phyloP scores from a whole-genome alignment of 495 filamentous ascomycete species.

The Pyrenula aspistea region DNA sequence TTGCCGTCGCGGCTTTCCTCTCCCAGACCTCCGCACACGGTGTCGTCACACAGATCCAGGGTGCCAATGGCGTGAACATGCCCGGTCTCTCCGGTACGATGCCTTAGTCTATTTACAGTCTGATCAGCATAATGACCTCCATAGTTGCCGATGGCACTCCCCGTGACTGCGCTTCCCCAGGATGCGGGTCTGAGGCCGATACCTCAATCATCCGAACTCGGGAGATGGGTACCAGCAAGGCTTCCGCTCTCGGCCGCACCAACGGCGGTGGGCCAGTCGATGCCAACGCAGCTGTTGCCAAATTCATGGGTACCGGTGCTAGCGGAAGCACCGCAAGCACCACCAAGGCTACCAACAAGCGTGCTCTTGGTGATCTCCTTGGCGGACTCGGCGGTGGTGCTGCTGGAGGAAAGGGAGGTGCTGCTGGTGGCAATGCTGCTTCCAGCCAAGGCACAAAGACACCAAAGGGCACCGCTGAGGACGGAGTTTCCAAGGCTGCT shows the following conservation, averaged over 20 bases:
- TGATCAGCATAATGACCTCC: conserved; percentile 1
- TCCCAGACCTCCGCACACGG: conserved; percentile 28
- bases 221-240: conserved; percentile 23
- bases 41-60: conserved; percentile 35
- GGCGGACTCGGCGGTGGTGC: conserved; percentile 8
- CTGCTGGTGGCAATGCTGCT: conserved; percentile 5
- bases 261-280: conserved; percentile 42
- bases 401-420: conserved; percentile 1
- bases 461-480: conserved; percentile 21
- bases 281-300: conserved; percentile 18
- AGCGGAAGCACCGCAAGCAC: neutral
- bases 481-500: conserved; percentile 25
- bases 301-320: conserved; percentile 15
- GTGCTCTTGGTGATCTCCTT: neutral
- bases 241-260: conserved; percentile 43
- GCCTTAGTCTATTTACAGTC: neutral
- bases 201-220: conserved; percentile 40
- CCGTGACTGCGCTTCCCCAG: conserved; percentile 38
- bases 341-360: conserved; percentile 8
- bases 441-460: conserved; percentile 23
- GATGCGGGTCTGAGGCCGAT: conserved; percentile 30
- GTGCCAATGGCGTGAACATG: conserved; percentile 43
- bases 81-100: conserved; percentile 30
- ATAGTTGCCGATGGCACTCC: conserved; percentile 45
- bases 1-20: neutral